Evolutionary conservation across 2,329 filamentous ascomycete species (phyloP), one percentile per base, ranked within the genome.

Genomic region (Stagonosporopsis tanaceti): DNA sequence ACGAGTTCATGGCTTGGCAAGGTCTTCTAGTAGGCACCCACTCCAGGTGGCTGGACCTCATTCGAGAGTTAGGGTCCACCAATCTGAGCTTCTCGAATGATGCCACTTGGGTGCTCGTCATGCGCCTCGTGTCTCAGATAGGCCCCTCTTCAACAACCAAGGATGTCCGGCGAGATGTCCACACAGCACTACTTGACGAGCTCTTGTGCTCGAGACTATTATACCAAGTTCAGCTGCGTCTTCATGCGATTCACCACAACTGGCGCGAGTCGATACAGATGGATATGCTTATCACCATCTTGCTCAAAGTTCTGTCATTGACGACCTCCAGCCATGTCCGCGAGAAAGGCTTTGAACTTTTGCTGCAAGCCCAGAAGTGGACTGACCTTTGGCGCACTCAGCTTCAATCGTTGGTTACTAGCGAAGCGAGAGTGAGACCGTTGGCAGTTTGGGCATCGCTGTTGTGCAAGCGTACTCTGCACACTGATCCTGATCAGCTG

Each of bases 231-330:
- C 62, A 76, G 1, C 57, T 70, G n/a, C 79, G 80, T 1, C 54
- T 90, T 0, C 65, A 75, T 0, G 65, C 70, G 0, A 81, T 90
- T 7, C 66, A 70, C 0, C 70, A 76, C 0, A 90, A 86, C 41
- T 89, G 86, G 83, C 79, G 86, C 0, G 87, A 90, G 59, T 76
- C 74, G 0, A 71, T 84, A 48, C 79, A 80, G 14, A 89, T 90
- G 85, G 81, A 85, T 4, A 78, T 82, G 0, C 51, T 89, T 1
- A 78, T 89, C 5, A 83, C 79, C 0, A 62, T 90, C 0, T 64
- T 77, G 0, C 66, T 86, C 0, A 80, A 84, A 2, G 20, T 79
- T 1, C 65, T 62, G 15, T 67, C 63, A 71, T 1, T 79, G 65
- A 48, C 62, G 45, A 22, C 63, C 71, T 30, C 64, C 55, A 42